Base-by-base conservation (phyloP, 2,329 filamentous ascomycete species). In the Colletotrichum sp. region DNA sequence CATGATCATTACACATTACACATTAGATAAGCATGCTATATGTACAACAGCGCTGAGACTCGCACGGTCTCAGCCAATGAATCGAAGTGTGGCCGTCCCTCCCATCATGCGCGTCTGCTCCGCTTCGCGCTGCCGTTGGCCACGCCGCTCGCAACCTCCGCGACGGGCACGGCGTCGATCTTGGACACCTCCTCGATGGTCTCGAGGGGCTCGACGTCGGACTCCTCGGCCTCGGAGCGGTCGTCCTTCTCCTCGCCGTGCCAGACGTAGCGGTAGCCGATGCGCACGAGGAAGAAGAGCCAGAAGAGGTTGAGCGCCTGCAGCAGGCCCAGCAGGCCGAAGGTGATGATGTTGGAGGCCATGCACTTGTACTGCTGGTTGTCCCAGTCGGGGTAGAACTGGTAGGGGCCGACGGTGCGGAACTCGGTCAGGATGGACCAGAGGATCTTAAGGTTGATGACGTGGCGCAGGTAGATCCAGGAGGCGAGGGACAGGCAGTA, bases 401-500 rank as follows among this genome's bases (percentile, higher is more conserved):
- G 86, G 79, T 87, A 93, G 4, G 90, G 88, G 1, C 91, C 91
- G 66, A 93, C 84, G 43, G 89, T 90, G 57, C 85, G 82, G 82
- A 92, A 92, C 73, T 92, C 87, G 66, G 89, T 90, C 68, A 92
- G 85, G 70, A 92, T 85, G 24, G 91, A 91, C 79, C 83, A 89
- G 74, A 93, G 85, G 80, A 93, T 92, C 74, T 85, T 84, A 16
- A 93, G 85, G 82, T 93, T 93, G 79, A 92, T 83, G 84, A 92
- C 93, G 81, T 95, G 94, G 39, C 94, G 92, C 34, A 93, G 86
- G 83, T 95, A 95, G 74, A 92, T 90, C 94, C 94, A 95, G 75
- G 91, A 85, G 71, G 83, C 82, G 76, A 94, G 91, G 84, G 94
- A 95, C 74, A 92, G 78, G 77, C 86, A 87, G 83, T 94, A 95